A percentile compares a stretch with the other conserved stretches of the same genome.
Evolutionary conservation across 805 yeast species (phyloP).

Genomic region (Yarrowia sp.): DNA sequence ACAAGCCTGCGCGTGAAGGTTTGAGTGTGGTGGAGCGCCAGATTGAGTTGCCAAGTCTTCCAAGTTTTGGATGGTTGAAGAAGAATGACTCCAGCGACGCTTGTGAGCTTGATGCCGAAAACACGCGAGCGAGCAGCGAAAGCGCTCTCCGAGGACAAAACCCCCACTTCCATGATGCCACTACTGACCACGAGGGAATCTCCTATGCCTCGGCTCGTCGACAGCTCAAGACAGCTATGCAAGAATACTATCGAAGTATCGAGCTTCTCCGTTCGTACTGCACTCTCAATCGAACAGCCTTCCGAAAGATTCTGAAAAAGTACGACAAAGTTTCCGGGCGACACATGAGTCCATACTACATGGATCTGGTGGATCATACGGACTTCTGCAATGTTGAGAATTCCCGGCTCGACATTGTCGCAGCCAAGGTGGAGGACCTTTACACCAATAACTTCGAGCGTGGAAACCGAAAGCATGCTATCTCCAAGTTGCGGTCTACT

Average conservation of each 20-base stretch:
- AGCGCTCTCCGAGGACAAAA: slow-evolving; percentile 41
- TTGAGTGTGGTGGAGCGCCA: slow-evolving; percentile 27
- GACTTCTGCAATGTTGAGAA: slow-evolving; percentile 61
- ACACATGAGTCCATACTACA: slow-evolving; percentile 56
- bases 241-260: slow-evolving; percentile 76
- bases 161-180: slow-evolving; percentile 9
- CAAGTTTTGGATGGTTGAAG: slow-evolving; percentile 28
- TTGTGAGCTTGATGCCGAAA: background rate
- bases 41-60: slow-evolving; percentile 39
- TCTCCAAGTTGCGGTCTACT: slow-evolving; percentile 69
- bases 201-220: slow-evolving; percentile 71
- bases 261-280: slow-evolving; percentile 75
- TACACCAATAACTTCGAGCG: slow-evolving; percentile 71
- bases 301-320: slow-evolving; percentile 87
- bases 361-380: slow-evolving; percentile 64
- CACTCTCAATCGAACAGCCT: slow-evolving; percentile 82
- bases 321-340: slow-evolving; percentile 76
- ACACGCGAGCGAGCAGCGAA: slow-evolving; percentile 7
- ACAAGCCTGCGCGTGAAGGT: slow-evolving; percentile 41
- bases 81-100: slow-evolving; percentile 41
- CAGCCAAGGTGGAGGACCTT: slow-evolving; percentile 68
- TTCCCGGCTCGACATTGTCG: slow-evolving; percentile 69
- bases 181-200: slow-evolving; percentile 48
- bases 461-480: slow-evolving; percentile 72
- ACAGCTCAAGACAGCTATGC: slow-evolving; percentile 69